A percentile compares a stretch with the other conserved stretches of the same genome.
Conservation (phyloP, 768 basidiomycete species). For the Naematelia encephala region DNA sequence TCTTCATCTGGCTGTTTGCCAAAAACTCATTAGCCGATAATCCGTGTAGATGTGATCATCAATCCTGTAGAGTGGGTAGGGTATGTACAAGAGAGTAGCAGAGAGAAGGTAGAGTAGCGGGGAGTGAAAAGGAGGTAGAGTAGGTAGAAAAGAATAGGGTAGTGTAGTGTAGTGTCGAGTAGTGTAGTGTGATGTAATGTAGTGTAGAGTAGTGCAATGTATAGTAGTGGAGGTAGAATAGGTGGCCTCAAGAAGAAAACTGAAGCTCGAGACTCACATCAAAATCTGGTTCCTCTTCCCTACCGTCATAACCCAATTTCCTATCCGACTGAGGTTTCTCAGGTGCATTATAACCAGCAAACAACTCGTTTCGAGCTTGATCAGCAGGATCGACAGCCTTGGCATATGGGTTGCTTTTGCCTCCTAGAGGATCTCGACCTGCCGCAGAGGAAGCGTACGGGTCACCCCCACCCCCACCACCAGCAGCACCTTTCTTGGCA, state of each 20-base stretch:
- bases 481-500: conserved; percentile 12
- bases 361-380: conserved; percentile 48
- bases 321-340: conserved; percentile 27
- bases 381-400: conserved; percentile 20
- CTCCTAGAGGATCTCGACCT: conserved; percentile 10
- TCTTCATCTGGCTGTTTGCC: conserved; percentile 40
- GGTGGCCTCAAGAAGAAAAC: background rate
- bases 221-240: too few relatives aligned
- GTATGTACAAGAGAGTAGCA: too few relatives aligned
- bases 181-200: too few relatives aligned
- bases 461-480: conserved; percentile 30
- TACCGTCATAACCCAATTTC: conserved; percentile 46
- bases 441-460: conserved; percentile 29
- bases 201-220: too few relatives aligned
- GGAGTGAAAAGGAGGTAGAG: too few relatives aligned
- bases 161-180: too few relatives aligned
- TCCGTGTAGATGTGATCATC: too few relatives aligned
- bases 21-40: too few relatives aligned
- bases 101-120: too few relatives aligned
- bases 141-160: too few relatives aligned
- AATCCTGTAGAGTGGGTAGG: too few relatives aligned
- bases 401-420: conserved; percentile 40
- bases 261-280: conserved; percentile 29
- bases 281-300: conserved; percentile 60
- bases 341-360: conserved; percentile 41